Evolutionary conservation across 2,329 filamentous ascomycete genomes (phyloP), one percentile per base, ranked within the genome.

Genomic region (Penicillium paneum): DNA sequence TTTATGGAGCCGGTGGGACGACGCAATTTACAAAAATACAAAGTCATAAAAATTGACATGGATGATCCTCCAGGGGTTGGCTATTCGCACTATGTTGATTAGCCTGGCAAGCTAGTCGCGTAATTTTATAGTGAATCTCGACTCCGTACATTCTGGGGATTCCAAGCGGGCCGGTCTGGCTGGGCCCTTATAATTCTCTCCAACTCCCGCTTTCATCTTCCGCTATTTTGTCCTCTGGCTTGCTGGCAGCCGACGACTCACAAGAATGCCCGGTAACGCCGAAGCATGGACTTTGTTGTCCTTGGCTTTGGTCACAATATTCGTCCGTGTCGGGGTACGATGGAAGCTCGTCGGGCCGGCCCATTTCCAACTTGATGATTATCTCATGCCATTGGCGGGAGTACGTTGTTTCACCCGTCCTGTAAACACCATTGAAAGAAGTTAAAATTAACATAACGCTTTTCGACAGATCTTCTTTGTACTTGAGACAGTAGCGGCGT

Each of bases 261-360:
- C 24, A 21, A 31, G 11, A 44, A 62, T 62, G 60, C 19, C 58
- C 15, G 19, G 13, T 19, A 60, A 65, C 15, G 54, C 55, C 26
- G 78, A 80, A 62, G 73, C 72, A 3, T 80, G 77, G 58, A 74
- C 77, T 3, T 72, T 84, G 10, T 68, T 83, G n/a, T 59, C 58
- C 24, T 38, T 63, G 31, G 58, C 52, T n/a, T 19, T 61, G 12
- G 15, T 43, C 11, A 55, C 17, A 5, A 61, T 63, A 11, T 15
- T 56, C 29, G 32, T 60, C 15, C 60, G 58, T 12, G 28, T 56
- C 1, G 39, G 17, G 12, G 59, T 61, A 31, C 60, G 60, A 54
- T 63, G 58, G 54, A 61, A 56, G 21, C 58, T 61, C 4, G 60
- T 63, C 6, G 60, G 60, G 1, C 54, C 49, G 3, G 7, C 39